Conservation (phyloP, 345 rosid genomes). For the Citrus medica region DNA sequence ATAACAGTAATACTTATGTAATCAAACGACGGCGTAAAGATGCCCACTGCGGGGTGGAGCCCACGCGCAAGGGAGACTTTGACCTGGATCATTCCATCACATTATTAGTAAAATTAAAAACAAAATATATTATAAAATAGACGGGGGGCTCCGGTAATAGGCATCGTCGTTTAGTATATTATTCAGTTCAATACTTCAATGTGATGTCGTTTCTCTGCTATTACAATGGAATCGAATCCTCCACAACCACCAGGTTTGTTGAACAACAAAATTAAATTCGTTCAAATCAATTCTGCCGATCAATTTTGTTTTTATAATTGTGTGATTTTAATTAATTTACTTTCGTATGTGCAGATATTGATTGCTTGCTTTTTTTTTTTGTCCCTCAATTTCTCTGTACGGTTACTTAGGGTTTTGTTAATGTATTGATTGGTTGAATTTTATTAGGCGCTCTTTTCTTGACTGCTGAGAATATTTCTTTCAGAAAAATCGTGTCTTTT, state of each 20-base stretch:
- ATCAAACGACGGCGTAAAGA: not conserved
- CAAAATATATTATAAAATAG: not conserved
- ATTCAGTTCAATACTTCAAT: not conserved
- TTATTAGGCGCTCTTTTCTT: not conserved
- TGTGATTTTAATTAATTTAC: not conserved
- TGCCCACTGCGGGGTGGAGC: not conserved
- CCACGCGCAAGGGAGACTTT: not conserved
- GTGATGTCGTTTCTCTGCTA: not conserved
- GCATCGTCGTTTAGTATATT: not conserved
- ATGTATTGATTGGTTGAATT: not conserved
- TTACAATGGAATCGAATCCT: slow-evolving; percentile 1
- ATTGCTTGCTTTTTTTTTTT: not conserved
- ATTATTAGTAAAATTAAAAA: not conserved
- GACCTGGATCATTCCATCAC: not conserved
- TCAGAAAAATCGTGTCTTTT: not conserved
- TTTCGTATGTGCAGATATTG: not conserved
- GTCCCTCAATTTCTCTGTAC: not conserved
- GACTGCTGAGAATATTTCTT: not conserved
- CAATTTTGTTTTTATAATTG: not conserved
- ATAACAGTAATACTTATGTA: too few relatives aligned
- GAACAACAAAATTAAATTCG: not conserved
- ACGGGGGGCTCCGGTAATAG: too few relatives aligned
- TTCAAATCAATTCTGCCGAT: too few relatives aligned
- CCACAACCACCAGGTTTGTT: slow-evolving; percentile 3
- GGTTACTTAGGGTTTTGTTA: not conserved